Base-by-base conservation (phyloP, 345 rosid genomes). In the Durio zibethinus region DNA sequence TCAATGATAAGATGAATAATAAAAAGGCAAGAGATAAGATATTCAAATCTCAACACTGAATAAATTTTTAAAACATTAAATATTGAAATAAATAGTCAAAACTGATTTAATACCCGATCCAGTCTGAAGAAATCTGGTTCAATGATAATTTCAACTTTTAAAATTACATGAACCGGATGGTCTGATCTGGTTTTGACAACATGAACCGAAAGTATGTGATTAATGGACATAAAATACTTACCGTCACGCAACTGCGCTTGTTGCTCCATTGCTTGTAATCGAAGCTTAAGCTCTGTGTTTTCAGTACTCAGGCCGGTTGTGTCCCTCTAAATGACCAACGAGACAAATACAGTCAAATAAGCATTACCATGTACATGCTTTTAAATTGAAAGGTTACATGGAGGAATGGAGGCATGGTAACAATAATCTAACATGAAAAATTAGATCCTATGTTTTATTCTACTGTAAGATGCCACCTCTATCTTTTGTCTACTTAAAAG, bases 161-260 rank as follows among this genome's bases (percentile, higher is more conserved):
- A n/a, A n/a, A n/a, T n/a, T n/a, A n/a, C n/a, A n/a, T n/a, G n/a
- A n/a, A n/a, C n/a, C n/a, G n/a, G n/a, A n/a, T n/a, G n/a, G n/a
- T n/a, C n/a, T n/a, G n/a, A n/a, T n/a, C n/a, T n/a, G n/a, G n/a
- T n/a, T n/a, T n/a, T n/a, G n/a, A n/a, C n/a, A n/a, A n/a, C n/a
- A n/a, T n/a, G n/a, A n/a, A n/a, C 33, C 27, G 7, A 1, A 7
- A 57, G 4, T 38, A 36, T 6, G 25, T 12, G 15, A 33, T 5
- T 14, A n/a, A 7, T 4, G 14, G 3, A 33, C 18, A 27, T 11
- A 10, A 2, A 33, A 15, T 3, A 2, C 84, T 87, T 80, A 92
- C 98, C 98, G 83, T 91, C 94, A 75, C 90, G 93, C 81, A 92
- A 80, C 81, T 89, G 93, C 80, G 89, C 91, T 80, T 90, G 92